Evolutionary conservation across 768 basidiomycete species (phyloP).

Genomic region (Russula lepida): DNA sequence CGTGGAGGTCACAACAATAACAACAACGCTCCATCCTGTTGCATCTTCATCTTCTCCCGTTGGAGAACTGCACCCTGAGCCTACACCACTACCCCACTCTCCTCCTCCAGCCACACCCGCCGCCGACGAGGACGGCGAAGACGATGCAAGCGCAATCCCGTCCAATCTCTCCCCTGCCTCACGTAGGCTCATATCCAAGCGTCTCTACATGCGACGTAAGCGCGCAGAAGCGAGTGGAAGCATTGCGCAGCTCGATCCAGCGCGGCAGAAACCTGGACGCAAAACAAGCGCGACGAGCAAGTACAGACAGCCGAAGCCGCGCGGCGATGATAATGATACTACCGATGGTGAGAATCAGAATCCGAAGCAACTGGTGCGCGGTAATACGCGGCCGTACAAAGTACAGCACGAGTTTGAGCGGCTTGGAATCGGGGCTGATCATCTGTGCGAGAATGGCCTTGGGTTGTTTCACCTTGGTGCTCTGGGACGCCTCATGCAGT

Average conservation of each 20-base stretch:
- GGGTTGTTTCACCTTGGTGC: constrained; percentile 40
- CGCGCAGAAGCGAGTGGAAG: constrained; percentile 43
- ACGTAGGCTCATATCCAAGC: constrained; percentile 50
- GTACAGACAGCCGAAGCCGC: not conserved
- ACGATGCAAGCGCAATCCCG: not conserved
- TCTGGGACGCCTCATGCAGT: constrained; percentile 37
- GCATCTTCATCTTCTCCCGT: not conserved
- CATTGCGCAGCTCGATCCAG: constrained; percentile 25
- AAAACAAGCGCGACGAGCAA: constrained; percentile 21
- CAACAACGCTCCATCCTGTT: not conserved
- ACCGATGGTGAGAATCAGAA: constrained; percentile 1
- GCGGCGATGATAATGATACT: constrained; percentile 12
- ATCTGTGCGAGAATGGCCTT: constrained; percentile 37
- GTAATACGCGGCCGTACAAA: constrained; percentile 40
- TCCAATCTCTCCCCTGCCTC: constrained; percentile 36
- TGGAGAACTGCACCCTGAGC: not conserved
- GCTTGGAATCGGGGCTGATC: constrained; percentile 38
- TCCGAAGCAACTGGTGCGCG: constrained; percentile 23
- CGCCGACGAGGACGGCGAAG: not conserved
- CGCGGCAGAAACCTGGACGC: constrained; percentile 36
- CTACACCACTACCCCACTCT: not conserved
- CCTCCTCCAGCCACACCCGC: not conserved
- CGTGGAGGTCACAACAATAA: no score
- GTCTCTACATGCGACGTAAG: constrained; percentile 65
- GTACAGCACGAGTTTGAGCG: constrained; percentile 35